A percentile compares a stretch with the other conserved stretches of the same genome.
phyloP scores from a whole-genome alignment of 2,329 filamentous ascomycete genomes.

The Xylariaceae sp. region DNA sequence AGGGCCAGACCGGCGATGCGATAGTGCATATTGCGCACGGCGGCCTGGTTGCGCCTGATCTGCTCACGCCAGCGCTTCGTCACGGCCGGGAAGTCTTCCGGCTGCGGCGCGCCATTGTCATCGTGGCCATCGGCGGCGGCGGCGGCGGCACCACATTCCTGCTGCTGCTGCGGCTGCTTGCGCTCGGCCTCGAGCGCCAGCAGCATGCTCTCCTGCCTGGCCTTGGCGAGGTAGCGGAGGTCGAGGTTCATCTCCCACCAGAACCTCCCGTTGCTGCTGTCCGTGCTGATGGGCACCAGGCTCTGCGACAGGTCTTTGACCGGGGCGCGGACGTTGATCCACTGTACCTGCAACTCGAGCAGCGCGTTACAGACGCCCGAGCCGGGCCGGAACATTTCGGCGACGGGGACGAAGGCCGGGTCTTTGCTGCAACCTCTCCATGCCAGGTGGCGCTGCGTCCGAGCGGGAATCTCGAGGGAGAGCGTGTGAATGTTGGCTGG shows the following conservation, averaged over 20 bases:
- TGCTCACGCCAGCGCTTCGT: slow-evolving; percentile 3
- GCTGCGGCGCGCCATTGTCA: neutral
- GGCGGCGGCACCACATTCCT: neutral
- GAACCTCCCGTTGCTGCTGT: slow-evolving; percentile 4
- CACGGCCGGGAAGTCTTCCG: slow-evolving; percentile 10
- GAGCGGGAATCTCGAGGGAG: slow-evolving; percentile 34
- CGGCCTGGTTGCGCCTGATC: slow-evolving; percentile 1
- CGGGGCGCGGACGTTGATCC: slow-evolving; percentile 28
- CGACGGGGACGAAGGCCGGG: slow-evolving; percentile 24
- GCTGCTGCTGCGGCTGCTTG: neutral
- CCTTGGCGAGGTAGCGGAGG: slow-evolving; percentile 12
- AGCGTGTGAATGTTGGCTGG: slow-evolving; percentile 31
- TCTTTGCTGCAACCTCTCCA: slow-evolving; percentile 4
- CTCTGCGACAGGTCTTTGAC: slow-evolving; percentile 5
- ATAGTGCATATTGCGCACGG: slow-evolving; percentile 10
- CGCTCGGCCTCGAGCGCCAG: neutral
- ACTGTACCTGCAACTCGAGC: slow-evolving; percentile 26
- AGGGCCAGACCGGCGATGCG: slow-evolving; percentile 17
- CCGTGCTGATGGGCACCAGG: too few species aligned
- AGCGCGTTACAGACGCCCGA: slow-evolving; percentile 26
- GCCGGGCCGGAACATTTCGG: slow-evolving; percentile 25
- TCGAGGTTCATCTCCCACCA: slow-evolving; percentile 17
- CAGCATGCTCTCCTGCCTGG: slow-evolving; percentile 6
- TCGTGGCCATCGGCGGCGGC: slow-evolving; percentile 1
- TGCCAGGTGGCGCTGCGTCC: slow-evolving; percentile 3